These are phyloP conservation scores for Boletus tomentosulus DNA, from an alignment of 768 basidiomycete genomes.

Conservation along the genomic window DNA sequence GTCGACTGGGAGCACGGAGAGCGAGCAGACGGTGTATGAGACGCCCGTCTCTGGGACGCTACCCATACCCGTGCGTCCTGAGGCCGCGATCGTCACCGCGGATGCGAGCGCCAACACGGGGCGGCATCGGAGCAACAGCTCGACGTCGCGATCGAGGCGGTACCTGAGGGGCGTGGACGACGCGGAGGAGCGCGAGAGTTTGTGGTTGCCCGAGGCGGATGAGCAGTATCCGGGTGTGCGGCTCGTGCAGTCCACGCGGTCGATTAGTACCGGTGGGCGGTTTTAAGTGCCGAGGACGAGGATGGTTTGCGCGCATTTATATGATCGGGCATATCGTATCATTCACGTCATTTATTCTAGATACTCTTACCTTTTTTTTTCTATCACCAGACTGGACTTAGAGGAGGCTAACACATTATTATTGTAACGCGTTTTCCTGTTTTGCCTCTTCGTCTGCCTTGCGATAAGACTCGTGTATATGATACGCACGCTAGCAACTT, in stretches of 20 bases:
- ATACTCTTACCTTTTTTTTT: neutral
- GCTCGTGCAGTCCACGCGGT: slow-evolving; percentile 33
- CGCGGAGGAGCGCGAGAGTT: slow-evolving; percentile 54
- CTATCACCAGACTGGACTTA: neutral
- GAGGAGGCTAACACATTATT: neutral
- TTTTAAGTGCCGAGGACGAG: slow-evolving; percentile 11
- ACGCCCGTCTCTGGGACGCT: slow-evolving; percentile 4
- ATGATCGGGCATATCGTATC: neutral
- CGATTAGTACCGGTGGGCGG: slow-evolving; percentile 5
- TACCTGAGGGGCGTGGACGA: slow-evolving; percentile 49
- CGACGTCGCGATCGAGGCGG: slow-evolving; percentile 46
- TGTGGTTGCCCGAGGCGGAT: slow-evolving; percentile 39
- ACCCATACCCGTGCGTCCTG: slow-evolving; percentile 2
- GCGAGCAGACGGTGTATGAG: slow-evolving; percentile 17
- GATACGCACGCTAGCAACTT: too few species aligned
- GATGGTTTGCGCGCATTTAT: neutral
- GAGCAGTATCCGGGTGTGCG: slow-evolving; percentile 31
- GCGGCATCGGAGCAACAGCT: slow-evolving; percentile 34
- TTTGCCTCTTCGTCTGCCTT: neutral
- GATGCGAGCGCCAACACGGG: neutral
- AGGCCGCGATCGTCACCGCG: too few species aligned
- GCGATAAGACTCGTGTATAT: too few species aligned
- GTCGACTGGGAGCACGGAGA: slow-evolving; percentile 10
- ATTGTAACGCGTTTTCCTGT: neutral
- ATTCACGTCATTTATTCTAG: neutral